Percentiles rank a stretch among this genome's conserved stretches.
phyloP scores from a whole-genome alignment of 345 rosid species.

The Eucalyptus lansdowneana region DNA sequence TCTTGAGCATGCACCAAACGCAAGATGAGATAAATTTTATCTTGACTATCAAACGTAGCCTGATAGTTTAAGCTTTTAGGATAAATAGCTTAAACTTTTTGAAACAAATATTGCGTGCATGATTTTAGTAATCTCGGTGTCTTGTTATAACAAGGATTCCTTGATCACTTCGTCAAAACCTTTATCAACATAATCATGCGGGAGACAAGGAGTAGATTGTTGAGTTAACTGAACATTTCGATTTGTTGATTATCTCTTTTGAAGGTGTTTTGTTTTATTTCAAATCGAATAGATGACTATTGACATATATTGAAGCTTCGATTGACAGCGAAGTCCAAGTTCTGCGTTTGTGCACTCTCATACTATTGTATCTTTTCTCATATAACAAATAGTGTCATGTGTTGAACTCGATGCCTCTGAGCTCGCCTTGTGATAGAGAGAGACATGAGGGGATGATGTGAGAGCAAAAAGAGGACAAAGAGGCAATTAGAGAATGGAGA shows the following conservation, averaged over 20 bases:
- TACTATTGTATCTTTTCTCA: background rate
- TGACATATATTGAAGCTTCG: background rate
- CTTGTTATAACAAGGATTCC: background rate
- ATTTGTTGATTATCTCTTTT: background rate
- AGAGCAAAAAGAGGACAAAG: background rate
- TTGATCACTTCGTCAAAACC: background rate
- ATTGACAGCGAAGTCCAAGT: background rate
- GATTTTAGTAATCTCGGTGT: background rate
- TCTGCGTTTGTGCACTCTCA: background rate
- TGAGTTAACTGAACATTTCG: background rate
- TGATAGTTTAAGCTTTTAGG: background rate
- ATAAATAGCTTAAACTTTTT: background rate
- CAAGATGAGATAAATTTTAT: too few relatives aligned
- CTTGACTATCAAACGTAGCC: fast-evolving
- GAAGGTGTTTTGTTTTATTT: background rate
- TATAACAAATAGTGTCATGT: background rate
- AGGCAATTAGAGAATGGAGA: background rate
- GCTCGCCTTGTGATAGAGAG: background rate
- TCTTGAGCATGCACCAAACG: too few relatives aligned
- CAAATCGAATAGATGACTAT: background rate
- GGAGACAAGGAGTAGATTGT: background rate
- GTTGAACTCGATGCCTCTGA: background rate
- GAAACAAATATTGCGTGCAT: background rate
- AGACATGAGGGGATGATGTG: background rate
- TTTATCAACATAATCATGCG: background rate